Evolutionary conservation across 192 early-diverging fungal genomes (phyloP).

Genomic region (Podila horticola): DNA sequence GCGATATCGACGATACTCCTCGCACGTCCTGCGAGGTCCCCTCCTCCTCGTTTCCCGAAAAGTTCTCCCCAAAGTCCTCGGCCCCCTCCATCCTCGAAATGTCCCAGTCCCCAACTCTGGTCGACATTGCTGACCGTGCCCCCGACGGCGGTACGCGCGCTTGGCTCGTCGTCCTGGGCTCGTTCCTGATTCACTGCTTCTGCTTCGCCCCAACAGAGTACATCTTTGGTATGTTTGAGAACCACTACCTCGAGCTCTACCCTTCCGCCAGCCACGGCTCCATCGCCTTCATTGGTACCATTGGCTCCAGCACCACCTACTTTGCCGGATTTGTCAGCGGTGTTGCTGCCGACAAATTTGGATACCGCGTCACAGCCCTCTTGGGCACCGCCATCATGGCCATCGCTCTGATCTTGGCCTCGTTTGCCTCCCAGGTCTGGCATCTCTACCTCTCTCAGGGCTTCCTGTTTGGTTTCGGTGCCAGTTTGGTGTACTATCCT

Average conservation of each 20-base stretch:
- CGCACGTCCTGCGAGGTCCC: slow-evolving; percentile 41
- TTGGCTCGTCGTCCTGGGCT: slow-evolving; percentile 55
- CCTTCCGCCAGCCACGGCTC: slow-evolving; percentile 47
- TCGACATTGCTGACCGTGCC: slow-evolving; percentile 37
- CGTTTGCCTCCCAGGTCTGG: slow-evolving; percentile 67
- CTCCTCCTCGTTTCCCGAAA: slow-evolving; percentile 27
- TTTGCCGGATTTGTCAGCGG: slow-evolving; percentile 44
- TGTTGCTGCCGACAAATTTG: slow-evolving; percentile 52
- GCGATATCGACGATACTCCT: slow-evolving; percentile 35
- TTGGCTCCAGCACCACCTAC: slow-evolving; percentile 38
- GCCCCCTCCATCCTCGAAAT: slow-evolving; percentile 37
- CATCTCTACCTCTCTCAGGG: slow-evolving; percentile 82
- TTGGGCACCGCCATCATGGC: slow-evolving; percentile 58
- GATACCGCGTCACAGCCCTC: slow-evolving; percentile 57
- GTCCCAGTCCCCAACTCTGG: slow-evolving; percentile 35
- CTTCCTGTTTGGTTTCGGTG: slow-evolving; percentile 77
- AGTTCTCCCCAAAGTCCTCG: slow-evolving; percentile 10
- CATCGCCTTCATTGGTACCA: slow-evolving; percentile 40
- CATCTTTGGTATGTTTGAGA: slow-evolving; percentile 55
- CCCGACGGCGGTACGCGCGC: slow-evolving; percentile 59
- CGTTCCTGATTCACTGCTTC: slow-evolving; percentile 52
- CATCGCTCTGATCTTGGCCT: slow-evolving; percentile 56
- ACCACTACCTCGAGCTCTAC: slow-evolving; percentile 49
- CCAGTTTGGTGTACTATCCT: slow-evolving; percentile 72
- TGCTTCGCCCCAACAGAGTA: slow-evolving; percentile 57